Evolutionary conservation across 2,329 filamentous ascomycete species (phyloP).

Genomic region (Sporothrix curviconia): DNA sequence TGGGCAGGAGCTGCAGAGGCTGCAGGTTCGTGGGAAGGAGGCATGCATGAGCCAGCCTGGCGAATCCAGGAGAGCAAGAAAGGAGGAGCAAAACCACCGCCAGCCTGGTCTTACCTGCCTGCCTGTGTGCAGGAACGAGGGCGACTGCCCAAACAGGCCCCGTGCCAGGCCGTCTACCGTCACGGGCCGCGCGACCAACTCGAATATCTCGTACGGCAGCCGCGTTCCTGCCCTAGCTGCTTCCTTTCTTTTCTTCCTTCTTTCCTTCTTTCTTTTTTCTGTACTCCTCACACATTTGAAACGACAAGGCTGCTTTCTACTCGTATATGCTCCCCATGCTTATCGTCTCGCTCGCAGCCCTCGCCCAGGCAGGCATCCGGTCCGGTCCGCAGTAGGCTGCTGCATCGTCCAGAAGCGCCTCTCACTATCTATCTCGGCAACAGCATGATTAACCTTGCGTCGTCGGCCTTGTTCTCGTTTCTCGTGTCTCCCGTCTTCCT

Average conservation of each 20-base stretch:
- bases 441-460: neutral
- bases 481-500: neutral
- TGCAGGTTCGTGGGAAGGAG: conserved; percentile 1
- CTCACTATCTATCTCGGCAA: neutral
- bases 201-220: too few relatives aligned
- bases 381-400: neutral
- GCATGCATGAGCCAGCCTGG: neutral
- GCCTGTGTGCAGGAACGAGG: neutral
- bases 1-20: conserved; percentile 4
- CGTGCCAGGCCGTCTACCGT: too few relatives aligned
- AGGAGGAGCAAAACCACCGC: neutral
- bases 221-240: too few relatives aligned
- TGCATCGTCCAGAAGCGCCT: neutral
- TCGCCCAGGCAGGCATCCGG: conserved; percentile 3
- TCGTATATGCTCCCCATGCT: too few relatives aligned
- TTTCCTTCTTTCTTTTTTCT: neutral
- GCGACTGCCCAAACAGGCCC: too few relatives aligned
- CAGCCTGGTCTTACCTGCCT: conserved; percentile 3
- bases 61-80: neutral
- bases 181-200: too few relatives aligned
- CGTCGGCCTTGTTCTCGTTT: neutral
- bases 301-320: too few relatives aligned
- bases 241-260: neutral
- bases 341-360: neutral
- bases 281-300: too few relatives aligned